Evolutionary conservation across 2,329 filamentous ascomycete species (phyloP).

Genomic region (Fusarium pseudograminearum): DNA sequence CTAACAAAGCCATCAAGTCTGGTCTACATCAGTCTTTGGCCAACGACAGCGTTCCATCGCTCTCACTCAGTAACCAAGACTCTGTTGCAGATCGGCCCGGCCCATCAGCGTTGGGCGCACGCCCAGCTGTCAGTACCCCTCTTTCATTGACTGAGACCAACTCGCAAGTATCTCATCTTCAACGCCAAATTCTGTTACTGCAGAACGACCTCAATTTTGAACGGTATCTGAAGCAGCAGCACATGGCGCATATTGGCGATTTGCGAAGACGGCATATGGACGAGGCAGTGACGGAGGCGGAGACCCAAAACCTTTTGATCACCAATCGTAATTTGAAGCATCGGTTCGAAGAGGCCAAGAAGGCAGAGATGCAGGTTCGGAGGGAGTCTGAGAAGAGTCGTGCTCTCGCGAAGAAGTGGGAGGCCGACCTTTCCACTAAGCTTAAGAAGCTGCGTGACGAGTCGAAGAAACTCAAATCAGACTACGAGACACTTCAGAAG

Average conservation of each 20-base stretch:
- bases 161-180: constrained; percentile 67
- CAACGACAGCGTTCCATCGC: constrained; percentile 69
- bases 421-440: constrained; percentile 76
- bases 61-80: constrained; percentile 64
- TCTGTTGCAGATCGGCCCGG: constrained; percentile 56
- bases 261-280: constrained; percentile 79
- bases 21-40: constrained; percentile 66
- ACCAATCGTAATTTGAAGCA: constrained; percentile 79
- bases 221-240: constrained; percentile 84
- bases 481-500: constrained; percentile 67
- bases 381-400: constrained; percentile 79
- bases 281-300: constrained; percentile 82
- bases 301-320: constrained; percentile 84
- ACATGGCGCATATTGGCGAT: constrained; percentile 83
- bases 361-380: constrained; percentile 75
- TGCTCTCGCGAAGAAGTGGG: constrained; percentile 81
- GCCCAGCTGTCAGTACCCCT: constrained; percentile 46
- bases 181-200: constrained; percentile 79
- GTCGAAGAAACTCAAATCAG: constrained; percentile 71
- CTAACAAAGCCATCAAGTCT: constrained; percentile 69
- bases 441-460: constrained; percentile 76
- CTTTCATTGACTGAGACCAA: constrained; percentile 51
- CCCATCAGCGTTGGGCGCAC: constrained; percentile 47
- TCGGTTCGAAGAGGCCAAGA: constrained; percentile 78
- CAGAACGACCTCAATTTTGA: constrained; percentile 88